These are phyloP conservation scores for Pleurotus tuoliensis DNA, from an alignment of 768 basidiomycete species.

Conservation along the genomic window DNA sequence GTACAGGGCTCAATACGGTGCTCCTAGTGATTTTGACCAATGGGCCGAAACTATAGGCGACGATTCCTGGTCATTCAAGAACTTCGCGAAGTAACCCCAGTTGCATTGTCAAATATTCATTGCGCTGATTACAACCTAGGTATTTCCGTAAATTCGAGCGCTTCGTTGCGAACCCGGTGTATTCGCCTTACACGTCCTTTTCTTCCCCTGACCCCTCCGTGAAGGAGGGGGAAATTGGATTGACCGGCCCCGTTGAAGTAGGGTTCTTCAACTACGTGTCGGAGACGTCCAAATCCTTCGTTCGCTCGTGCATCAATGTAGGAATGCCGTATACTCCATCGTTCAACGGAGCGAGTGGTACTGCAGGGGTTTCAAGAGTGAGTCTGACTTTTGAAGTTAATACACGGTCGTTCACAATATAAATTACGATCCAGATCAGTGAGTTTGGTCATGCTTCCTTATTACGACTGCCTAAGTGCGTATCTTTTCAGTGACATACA, in stretches of 20 bases:
- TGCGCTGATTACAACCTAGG: constrained; percentile 24
- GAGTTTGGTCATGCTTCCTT: constrained; percentile 32
- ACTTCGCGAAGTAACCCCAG: constrained; percentile 41
- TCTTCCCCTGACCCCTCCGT: not conserved
- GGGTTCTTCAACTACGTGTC: constrained; percentile 54
- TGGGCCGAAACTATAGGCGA: constrained; percentile 55
- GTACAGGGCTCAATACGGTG: constrained; percentile 57
- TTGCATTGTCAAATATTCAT: not conserved
- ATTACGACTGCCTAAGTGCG: constrained; percentile 2
- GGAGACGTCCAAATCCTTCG: constrained; percentile 43
- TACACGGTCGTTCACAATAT: not conserved
- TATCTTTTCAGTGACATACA: constrained; percentile 54
- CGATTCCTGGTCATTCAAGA: constrained; percentile 55
- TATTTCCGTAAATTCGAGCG: constrained; percentile 70
- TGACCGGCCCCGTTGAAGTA: constrained; percentile 52
- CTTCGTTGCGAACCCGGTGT: constrained; percentile 45
- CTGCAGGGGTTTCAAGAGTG: constrained; percentile 60
- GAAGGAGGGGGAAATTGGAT: constrained; percentile 35
- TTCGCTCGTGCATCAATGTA: constrained; percentile 45
- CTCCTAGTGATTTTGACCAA: constrained; percentile 68
- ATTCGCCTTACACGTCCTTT: constrained; percentile 14
- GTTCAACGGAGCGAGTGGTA: constrained; percentile 53
- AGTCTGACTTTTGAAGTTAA: constrained; percentile 12
- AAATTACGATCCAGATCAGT: constrained; percentile 36
- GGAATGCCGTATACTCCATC: constrained; percentile 53